A percentile compares a stretch with the other conserved stretches of the same genome.
Conservation (phyloP, 1,284 basidiomycete species). For the Calocybe gambosa region DNA sequence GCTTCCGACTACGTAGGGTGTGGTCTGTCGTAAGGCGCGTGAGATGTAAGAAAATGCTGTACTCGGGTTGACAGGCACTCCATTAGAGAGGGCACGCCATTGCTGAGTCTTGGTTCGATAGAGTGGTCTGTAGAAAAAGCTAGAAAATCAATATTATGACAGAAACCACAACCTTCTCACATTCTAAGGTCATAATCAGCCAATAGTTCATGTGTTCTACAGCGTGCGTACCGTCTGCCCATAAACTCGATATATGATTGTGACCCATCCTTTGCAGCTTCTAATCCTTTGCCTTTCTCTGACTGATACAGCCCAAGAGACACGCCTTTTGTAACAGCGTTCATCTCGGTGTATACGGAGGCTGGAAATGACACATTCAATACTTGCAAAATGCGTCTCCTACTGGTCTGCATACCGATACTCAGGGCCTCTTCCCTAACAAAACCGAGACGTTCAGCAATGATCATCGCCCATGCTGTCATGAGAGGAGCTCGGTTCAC, state of each 20-base stretch:
- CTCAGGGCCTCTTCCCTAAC: constrained; percentile 83
- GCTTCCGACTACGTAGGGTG: constrained; percentile 73
- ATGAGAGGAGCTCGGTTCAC: constrained; percentile 92
- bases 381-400: too few relatives aligned
- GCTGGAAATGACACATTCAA: constrained; percentile 37
- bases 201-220: neutral
- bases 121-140: constrained; percentile 55
- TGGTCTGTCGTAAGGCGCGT: constrained; percentile 71
- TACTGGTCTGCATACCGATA: too few relatives aligned
- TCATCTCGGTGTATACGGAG: constrained; percentile 90
- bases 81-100: constrained; percentile 81
- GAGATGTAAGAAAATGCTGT: constrained; percentile 78
- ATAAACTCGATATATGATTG: constrained; percentile 94
- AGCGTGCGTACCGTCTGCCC: constrained; percentile 64
- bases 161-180: constrained; percentile 29
- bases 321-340: constrained; percentile 79
- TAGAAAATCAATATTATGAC: neutral
- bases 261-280: constrained; percentile 52
- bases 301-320: constrained; percentile 69
- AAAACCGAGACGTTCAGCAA: constrained; percentile 85
- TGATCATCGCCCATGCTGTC: constrained; percentile 87
- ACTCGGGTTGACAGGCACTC: constrained; percentile 66
- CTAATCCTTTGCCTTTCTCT: constrained; percentile 45
- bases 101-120: constrained; percentile 61
- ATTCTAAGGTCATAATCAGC: constrained; percentile 27